Conservation (phyloP, 352 stramenopile genomes). For the Halophytophthora polymorphica region DNA sequence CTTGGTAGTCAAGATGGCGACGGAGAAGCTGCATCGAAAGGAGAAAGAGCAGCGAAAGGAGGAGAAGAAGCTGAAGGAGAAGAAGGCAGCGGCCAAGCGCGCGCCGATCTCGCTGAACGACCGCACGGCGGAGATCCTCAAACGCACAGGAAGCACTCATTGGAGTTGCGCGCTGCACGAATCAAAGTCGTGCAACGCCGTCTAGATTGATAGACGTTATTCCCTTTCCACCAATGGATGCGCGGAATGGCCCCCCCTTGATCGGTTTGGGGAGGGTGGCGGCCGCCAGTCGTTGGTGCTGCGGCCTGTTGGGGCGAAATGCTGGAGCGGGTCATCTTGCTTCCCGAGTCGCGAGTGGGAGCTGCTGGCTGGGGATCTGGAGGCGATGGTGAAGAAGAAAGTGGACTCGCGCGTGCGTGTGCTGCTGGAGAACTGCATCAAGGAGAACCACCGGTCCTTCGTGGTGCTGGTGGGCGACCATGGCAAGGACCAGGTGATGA, state of each 20-base stretch:
- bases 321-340: not conserved
- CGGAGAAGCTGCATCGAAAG: constrained; percentile 8
- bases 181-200: no score
- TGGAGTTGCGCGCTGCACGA: no score
- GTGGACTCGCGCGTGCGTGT: constrained; percentile 97
- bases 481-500: constrained; percentile 99
- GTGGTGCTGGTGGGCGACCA: constrained; percentile 98
- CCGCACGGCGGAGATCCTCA: constrained; percentile 70
- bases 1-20: constrained; percentile 20
- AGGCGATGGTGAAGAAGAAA: constrained; percentile 98
- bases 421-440: constrained; percentile 97
- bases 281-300: no score
- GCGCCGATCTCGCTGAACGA: constrained; percentile 57
- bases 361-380: constrained; percentile 3
- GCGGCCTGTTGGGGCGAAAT: constrained; percentile 1
- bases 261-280: no score
- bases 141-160: constrained; percentile 68
- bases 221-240: no score
- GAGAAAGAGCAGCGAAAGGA: constrained; percentile 32
- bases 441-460: constrained; percentile 95
- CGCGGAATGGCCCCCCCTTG: no score
- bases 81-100: constrained; percentile 21
- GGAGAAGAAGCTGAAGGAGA: constrained; percentile 22
- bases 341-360: not conserved
- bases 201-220: no score